Evolutionary conservation across 805 yeast species (phyloP).

Genomic region (Wickerhamomyces silvicola): DNA sequence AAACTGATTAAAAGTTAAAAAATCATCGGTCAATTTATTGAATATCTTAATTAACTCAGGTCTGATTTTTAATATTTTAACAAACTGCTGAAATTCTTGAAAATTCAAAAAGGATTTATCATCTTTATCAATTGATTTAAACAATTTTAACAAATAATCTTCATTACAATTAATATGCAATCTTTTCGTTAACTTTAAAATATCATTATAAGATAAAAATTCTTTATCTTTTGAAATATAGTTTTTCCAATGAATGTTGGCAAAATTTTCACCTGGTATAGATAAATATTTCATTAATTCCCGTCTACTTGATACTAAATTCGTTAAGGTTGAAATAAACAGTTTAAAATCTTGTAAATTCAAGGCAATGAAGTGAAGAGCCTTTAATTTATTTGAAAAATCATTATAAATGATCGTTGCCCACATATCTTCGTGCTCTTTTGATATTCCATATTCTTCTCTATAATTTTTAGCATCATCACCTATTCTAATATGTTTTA

Average conservation of each 20-base stretch:
- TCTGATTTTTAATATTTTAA: conserved; percentile 57
- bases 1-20: conserved; percentile 28
- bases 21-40: conserved; percentile 24
- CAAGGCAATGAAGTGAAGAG: conserved; percentile 71
- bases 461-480: conserved; percentile 77
- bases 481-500: conserved; percentile 54
- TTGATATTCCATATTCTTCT: conserved; percentile 72
- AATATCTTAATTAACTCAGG: conserved; percentile 54
- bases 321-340: conserved; percentile 47
- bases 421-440: conserved; percentile 67
- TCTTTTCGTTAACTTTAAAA: conserved; percentile 55
- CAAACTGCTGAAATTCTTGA: conserved; percentile 70
- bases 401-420: conserved; percentile 69
- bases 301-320: conserved; percentile 49
- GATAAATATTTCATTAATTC: conserved; percentile 59
- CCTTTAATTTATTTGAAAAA: conserved; percentile 58
- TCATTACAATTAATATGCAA: conserved; percentile 68
- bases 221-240: conserved; percentile 37
- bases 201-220: conserved; percentile 55
- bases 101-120: conserved; percentile 52
- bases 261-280: conserved; percentile 56
- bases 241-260: conserved; percentile 57
- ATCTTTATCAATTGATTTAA: conserved; percentile 46
- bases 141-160: conserved; percentile 41
- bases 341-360: conserved; percentile 44